phyloP scores from a whole-genome alignment of 352 stramenopile genomes.

The Pythium dissimile region DNA sequence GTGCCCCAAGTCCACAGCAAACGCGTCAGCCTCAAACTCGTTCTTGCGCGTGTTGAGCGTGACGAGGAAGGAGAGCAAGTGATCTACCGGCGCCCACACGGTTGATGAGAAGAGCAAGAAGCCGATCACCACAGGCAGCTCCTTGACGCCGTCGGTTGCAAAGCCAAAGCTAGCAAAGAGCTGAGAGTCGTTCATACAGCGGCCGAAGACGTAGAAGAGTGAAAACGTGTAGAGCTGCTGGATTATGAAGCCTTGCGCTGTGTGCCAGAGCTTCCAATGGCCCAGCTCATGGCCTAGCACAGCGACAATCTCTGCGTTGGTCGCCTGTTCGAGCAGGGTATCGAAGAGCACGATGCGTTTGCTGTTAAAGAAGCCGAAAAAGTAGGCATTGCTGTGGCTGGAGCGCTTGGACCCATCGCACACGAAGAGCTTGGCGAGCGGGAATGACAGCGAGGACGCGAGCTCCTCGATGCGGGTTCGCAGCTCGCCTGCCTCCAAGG shows the following conservation, averaged over 20 bases:
- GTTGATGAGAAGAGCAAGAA: slow-evolving; percentile 85
- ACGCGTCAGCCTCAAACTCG: slow-evolving; percentile 91
- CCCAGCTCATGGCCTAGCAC: slow-evolving; percentile 96
- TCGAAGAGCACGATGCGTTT: slow-evolving; percentile 98
- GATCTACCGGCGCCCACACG: slow-evolving; percentile 77
- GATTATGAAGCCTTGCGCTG: slow-evolving; percentile 91
- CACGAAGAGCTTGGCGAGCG: slow-evolving; percentile 97
- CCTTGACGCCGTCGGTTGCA: slow-evolving; percentile 17
- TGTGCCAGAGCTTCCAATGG: slow-evolving; percentile 97
- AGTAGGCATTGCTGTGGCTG: slow-evolving; percentile 89
- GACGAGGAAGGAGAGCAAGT: slow-evolving; percentile 67
- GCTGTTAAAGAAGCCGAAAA: slow-evolving; percentile 95
- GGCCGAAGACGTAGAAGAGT: slow-evolving; percentile 77
- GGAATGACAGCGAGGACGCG: slow-evolving; percentile 89
- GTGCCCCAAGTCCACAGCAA: slow-evolving; percentile 91
- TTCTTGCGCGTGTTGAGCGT: slow-evolving; percentile 80
- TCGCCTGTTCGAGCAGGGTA: slow-evolving; percentile 93
- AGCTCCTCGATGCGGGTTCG: slow-evolving; percentile 92
- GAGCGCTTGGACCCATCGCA: slow-evolving; percentile 97
- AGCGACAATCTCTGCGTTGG: slow-evolving; percentile 93
- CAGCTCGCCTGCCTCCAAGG: slow-evolving; percentile 84
- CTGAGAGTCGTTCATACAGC: slow-evolving; percentile 74
- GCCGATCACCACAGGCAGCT: slow-evolving; percentile 67
- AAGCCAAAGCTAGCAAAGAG: slow-evolving; percentile 79
- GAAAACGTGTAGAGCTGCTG: slow-evolving; percentile 86